These are phyloP conservation scores for Xylaria hypoxylon DNA, from an alignment of 2,329 filamentous ascomycete genomes.

Conservation along the genomic window DNA sequence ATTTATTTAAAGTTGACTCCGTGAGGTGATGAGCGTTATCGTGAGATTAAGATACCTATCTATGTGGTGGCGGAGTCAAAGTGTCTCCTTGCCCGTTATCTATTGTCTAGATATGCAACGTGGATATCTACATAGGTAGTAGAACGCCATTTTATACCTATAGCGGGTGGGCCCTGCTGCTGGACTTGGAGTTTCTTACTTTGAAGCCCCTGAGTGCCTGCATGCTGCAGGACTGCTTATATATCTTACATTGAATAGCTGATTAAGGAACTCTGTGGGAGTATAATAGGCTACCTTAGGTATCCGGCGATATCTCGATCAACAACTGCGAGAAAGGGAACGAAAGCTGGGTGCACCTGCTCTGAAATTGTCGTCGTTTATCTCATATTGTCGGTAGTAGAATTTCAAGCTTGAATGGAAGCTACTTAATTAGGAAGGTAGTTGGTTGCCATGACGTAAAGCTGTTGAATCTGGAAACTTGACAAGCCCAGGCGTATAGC, in stretches of 20 bases:
- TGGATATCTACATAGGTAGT: background rate
- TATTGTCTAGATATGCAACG: no score
- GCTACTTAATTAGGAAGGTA: no score
- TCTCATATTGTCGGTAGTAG: background rate
- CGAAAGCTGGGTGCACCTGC: background rate
- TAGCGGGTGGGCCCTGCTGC: no score
- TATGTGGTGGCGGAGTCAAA: background rate
- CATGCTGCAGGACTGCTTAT: constrained; percentile 5
- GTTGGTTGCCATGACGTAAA: constrained; percentile 13
- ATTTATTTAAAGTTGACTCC: background rate
- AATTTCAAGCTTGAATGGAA: background rate
- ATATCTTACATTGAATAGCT: background rate
- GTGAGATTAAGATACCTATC: background rate
- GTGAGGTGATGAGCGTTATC: constrained; percentile 7
- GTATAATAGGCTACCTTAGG: background rate
- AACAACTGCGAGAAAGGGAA: background rate
- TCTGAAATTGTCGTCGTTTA: background rate
- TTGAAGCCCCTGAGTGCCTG: constrained; percentile 9
- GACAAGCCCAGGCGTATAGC: no score
- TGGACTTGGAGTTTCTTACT: background rate
- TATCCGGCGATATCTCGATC: background rate
- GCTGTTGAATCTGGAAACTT: background rate
- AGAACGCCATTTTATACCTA: background rate
- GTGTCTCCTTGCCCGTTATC: no score
- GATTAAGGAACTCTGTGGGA: background rate